A percentile compares a stretch with the other conserved stretches of the same genome.
Evolutionary conservation across 495 filamentous ascomycete species (phyloP).

Genomic region (Daldinia vernicosa): DNA sequence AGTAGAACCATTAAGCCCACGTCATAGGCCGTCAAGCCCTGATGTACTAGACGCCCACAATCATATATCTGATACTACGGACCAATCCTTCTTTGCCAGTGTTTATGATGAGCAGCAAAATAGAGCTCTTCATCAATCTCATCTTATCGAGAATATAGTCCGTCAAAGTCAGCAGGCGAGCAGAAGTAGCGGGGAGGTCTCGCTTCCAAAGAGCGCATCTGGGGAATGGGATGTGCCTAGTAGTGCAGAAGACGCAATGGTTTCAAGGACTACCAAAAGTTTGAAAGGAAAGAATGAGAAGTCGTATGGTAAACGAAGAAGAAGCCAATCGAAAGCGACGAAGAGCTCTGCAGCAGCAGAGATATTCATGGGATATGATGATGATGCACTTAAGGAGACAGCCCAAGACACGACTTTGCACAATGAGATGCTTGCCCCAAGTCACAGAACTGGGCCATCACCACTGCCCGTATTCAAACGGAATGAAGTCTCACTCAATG

Average conservation of each 20-base stretch:
- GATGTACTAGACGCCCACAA: slow-evolving; percentile 10
- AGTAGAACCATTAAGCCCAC: slow-evolving; percentile 43
- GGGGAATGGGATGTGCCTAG: slow-evolving; percentile 46
- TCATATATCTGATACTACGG: slow-evolving; percentile 29
- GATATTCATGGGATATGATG: slow-evolving; percentile 24
- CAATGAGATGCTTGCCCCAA: slow-evolving; percentile 12
- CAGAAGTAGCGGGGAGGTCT: slow-evolving; percentile 39
- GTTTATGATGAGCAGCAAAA: slow-evolving; percentile 40
- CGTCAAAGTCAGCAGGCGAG: slow-evolving; percentile 46
- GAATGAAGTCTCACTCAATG: slow-evolving; percentile 26
- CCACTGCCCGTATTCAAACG: slow-evolving; percentile 16
- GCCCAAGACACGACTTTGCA: background rate
- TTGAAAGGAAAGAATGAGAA: slow-evolving; percentile 29
- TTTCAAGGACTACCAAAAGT: slow-evolving; percentile 3
- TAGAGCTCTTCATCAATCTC: slow-evolving; percentile 34
- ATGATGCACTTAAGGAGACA: slow-evolving; percentile 4
- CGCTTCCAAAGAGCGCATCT: slow-evolving; percentile 34
- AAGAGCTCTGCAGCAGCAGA: slow-evolving; percentile 21
- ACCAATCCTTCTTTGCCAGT: slow-evolving; percentile 42
- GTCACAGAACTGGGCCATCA: background rate
- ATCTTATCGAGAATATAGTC: slow-evolving; percentile 44
- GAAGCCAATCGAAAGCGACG: slow-evolving; percentile 10
- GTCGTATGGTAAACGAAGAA: slow-evolving; percentile 31
- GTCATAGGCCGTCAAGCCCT: slow-evolving; percentile 18
- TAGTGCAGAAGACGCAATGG: slow-evolving; percentile 27